Base-by-base conservation (phyloP, 2,329 filamentous ascomycete genomes). In the Venturia nashicola region DNA sequence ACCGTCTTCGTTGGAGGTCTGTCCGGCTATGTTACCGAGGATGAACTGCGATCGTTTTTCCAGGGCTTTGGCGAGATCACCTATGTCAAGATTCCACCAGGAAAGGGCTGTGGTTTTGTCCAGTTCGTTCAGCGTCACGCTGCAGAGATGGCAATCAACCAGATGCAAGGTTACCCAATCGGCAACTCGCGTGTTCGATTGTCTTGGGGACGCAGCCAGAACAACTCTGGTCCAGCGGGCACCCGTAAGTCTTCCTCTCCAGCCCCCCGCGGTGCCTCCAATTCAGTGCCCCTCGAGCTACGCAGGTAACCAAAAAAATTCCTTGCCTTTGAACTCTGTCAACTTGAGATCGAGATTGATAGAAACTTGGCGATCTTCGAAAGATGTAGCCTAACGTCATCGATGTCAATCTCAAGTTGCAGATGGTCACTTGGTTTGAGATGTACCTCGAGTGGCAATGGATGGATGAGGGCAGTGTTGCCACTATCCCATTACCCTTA, bases 111-210 rank as follows among this genome's bases (percentile, higher is more conserved):
- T 73, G 94, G 94, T 65, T 99, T 99, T 74, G 94, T 99, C 65
- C 94, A 99, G 78, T 99, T 99, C 71, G 94, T 99, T 65, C 94
- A 99, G 80, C 91, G 94, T 69, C 94, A 99, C 73, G 94, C 94
- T 62, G 94, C 94, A 16, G 94, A 99, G 80, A 99, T 99, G 94
- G 94, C 94, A 70, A 99, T 99, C 84, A 99, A 99, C 80, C 94
- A 99, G 79, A 99, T 99, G 94, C 94, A 99, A 79, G 94, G 94
- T 66, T 99, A 99, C 76, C 94, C 94, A 32, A 99, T 99, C 72
- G 94, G 94, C 64, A 99, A 99, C 83, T 97, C 93, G 59, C 91
- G 94, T 69, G 94, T 99, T 66, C 91, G 94, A 72, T 84, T 99
- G 69, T 96, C 91, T 75, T 99, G 94, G 94, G 94, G 94, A 68